Percentiles rank a stretch among this genome's conserved stretches.
Evolutionary conservation across 805 yeast genomes (phyloP).

Genomic region (Starmerella sirachaensis): DNA sequence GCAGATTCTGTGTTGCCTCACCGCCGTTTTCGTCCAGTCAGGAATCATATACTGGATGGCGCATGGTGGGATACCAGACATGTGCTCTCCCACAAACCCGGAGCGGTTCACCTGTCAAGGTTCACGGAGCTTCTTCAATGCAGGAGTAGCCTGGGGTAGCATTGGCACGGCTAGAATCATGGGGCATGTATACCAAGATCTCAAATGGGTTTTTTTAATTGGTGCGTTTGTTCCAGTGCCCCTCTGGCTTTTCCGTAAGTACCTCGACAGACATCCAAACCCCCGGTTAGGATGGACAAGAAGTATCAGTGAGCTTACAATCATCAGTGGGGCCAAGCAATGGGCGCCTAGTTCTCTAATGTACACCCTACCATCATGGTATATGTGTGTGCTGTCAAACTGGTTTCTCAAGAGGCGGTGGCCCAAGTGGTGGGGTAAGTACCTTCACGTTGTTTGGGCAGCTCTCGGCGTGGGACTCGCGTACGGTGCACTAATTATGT

Average conservation of each 20-base stretch:
- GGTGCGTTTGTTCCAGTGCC: conserved; percentile 30
- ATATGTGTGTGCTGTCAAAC: conserved; percentile 34
- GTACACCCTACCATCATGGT: conserved; percentile 16
- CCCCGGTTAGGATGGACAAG: conserved; percentile 6
- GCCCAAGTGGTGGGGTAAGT: conserved; percentile 43
- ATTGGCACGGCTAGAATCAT: conserved; percentile 44
- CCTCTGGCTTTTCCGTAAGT: conserved; percentile 13
- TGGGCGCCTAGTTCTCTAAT: conserved; percentile 26
- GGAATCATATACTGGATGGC: conserved; percentile 15
- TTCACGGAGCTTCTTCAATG: conserved; percentile 33
- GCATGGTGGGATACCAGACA: conserved; percentile 17
- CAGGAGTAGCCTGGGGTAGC: conserved; percentile 44
- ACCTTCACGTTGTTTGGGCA: conserved; percentile 40
- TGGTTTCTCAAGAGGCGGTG: conserved; percentile 37
- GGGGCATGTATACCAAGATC: conserved; percentile 43
- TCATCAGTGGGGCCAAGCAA: conserved; percentile 34
- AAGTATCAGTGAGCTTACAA: conserved; percentile 37
- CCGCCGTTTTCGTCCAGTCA: conserved; percentile 9
- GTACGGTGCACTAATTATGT: conserved; percentile 44
- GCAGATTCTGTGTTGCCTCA: conserved; percentile 12
- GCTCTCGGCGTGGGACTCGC: conserved; percentile 53
- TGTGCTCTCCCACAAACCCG: conserved; percentile 29
- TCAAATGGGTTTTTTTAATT: conserved; percentile 50
- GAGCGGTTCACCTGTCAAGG: conserved; percentile 34
- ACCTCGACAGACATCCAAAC: conserved; percentile 26